phyloP scores from a whole-genome alignment of 2,329 filamentous ascomycete genomes.

The Fusarium sp. region DNA sequence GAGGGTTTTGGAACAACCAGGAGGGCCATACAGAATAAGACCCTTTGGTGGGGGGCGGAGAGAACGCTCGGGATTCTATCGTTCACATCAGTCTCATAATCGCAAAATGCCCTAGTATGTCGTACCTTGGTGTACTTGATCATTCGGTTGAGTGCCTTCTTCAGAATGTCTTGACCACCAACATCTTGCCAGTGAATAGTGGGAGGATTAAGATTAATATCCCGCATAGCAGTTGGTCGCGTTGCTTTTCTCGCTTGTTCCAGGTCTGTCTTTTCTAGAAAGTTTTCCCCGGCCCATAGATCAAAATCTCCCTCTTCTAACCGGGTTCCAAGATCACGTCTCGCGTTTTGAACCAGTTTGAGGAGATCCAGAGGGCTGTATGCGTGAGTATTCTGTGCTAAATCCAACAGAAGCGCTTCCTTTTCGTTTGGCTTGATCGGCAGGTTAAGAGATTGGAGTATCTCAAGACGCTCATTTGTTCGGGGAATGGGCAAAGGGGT shows the following conservation, averaged over 20 bases:
- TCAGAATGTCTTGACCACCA: conserved; percentile 82
- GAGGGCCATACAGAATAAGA: conserved; percentile 88
- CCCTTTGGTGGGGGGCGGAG: conserved; percentile 75
- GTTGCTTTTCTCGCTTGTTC: conserved; percentile 72
- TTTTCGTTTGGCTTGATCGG: conserved; percentile 57
- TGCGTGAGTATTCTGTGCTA: conserved; percentile 83
- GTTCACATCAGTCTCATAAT: conserved; percentile 9
- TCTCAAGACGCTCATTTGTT: conserved; percentile 73
- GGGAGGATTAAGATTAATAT: conserved; percentile 87
- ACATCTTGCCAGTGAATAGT: conserved; percentile 89
- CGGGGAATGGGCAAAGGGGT: conserved; percentile 83
- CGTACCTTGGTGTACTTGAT: conserved; percentile 54
- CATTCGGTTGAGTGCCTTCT: conserved; percentile 65
- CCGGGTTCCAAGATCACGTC: conserved; percentile 41
- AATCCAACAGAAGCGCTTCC: conserved; percentile 62
- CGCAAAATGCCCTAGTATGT: not conserved
- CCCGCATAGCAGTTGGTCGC: conserved; percentile 86
- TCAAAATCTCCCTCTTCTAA: conserved; percentile 35
- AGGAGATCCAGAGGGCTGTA: conserved; percentile 82
- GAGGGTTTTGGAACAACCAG: conserved; percentile 94
- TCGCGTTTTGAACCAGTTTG: conserved; percentile 61
- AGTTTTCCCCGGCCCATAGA: conserved; percentile 34
- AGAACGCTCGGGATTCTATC: conserved; percentile 48
- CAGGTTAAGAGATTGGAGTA: conserved; percentile 69
- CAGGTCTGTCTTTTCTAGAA: conserved; percentile 61